phyloP scores from a whole-genome alignment of 2,329 filamentous ascomycete species.

The Stagonosporopsis tanaceti region DNA sequence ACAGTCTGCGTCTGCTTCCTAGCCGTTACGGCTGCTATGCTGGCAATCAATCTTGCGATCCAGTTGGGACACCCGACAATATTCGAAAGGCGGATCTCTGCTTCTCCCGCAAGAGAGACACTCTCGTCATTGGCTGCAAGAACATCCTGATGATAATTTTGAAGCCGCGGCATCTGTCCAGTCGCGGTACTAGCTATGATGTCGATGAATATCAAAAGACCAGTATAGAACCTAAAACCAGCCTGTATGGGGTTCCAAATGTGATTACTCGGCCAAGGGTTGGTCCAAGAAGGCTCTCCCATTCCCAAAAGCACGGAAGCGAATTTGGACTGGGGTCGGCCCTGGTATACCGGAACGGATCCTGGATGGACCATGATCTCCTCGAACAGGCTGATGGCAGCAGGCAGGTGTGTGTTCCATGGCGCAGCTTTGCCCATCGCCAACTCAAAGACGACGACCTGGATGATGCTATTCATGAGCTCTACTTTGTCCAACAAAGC shows the following conservation, averaged over 20 bases:
- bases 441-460: constrained; percentile 27
- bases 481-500: constrained; percentile 13
- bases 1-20: background rate
- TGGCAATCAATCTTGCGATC: constrained; percentile 19
- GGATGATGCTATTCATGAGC: constrained; percentile 21
- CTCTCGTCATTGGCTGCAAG: constrained; percentile 18
- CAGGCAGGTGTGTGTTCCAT: constrained; percentile 22
- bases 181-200: constrained; percentile 21
- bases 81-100: constrained; percentile 23
- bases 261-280: constrained; percentile 8
- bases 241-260: constrained; percentile 23
- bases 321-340: constrained; percentile 18
- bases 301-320: constrained; percentile 10
- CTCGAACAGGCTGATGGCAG: constrained; percentile 24
- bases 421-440: constrained; percentile 18
- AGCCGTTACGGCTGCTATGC: constrained; percentile 2
- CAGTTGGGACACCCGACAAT: constrained; percentile 27
- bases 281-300: constrained; percentile 21
- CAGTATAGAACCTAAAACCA: constrained; percentile 25
- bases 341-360: background rate
- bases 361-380: constrained; percentile 15
- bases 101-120: constrained; percentile 9
- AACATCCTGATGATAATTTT: constrained; percentile 10
- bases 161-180: constrained; percentile 16
- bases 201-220: constrained; percentile 27